Percentiles rank a stretch among this genome's conserved stretches.
These are phyloP conservation scores for Xylaria palmicola DNA, from an alignment of 495 filamentous ascomycete species.

Conservation along the genomic window DNA sequence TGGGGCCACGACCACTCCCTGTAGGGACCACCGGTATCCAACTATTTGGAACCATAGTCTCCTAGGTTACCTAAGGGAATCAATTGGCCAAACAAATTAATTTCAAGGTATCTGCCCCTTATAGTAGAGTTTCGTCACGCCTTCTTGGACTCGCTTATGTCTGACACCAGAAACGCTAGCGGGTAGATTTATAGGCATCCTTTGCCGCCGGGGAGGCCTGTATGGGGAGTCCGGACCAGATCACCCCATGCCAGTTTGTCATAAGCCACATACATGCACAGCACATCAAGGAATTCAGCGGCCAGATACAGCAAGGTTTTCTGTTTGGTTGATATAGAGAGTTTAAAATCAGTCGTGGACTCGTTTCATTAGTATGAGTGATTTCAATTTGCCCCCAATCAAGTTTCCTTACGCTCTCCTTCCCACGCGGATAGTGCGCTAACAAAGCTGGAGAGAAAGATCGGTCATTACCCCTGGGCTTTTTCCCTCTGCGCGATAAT, in stretches of 20 bases:
- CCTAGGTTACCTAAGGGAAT: too few species aligned
- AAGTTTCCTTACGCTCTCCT: background rate
- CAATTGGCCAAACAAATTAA: too few species aligned
- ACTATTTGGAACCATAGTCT: too few species aligned
- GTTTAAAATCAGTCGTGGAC: background rate
- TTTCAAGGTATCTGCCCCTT: too few species aligned
- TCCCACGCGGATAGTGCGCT: background rate
- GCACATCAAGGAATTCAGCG: background rate
- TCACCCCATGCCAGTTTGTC: background rate
- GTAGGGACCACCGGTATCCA: too few species aligned
- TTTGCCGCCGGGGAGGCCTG: background rate
- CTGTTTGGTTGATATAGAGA: background rate
- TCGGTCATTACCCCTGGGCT: slow-evolving; percentile 9
- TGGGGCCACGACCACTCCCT: too few species aligned
- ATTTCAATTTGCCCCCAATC: background rate
- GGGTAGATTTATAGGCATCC: background rate
- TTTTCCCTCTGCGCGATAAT: slow-evolving; percentile 21
- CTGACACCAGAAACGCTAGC: too few species aligned
- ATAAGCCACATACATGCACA: background rate
- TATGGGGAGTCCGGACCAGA: background rate
- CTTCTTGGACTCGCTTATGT: too few species aligned
- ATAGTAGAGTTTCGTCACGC: too few species aligned
- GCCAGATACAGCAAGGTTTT: background rate
- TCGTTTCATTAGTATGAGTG: background rate
- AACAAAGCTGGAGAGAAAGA: background rate